Percentiles rank a stretch among this genome's conserved stretches.
These are phyloP conservation scores for Termitomyces sp. DNA, from an alignment of 768 basidiomycete genomes.

Conservation along the genomic window DNA sequence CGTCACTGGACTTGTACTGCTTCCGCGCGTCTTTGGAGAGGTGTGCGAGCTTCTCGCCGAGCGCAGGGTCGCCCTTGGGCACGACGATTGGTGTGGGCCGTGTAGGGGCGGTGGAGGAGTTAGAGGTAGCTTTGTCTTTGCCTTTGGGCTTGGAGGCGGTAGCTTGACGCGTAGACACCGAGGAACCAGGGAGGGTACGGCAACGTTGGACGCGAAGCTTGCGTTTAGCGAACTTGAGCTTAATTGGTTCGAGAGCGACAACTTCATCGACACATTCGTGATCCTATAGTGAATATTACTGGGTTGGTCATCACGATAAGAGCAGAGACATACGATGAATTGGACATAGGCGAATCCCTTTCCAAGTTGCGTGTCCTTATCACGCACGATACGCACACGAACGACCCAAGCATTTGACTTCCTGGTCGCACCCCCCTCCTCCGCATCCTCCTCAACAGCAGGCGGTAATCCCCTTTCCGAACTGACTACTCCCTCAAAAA, in stretches of 20 bases:
- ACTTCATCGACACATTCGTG: constrained; percentile 91
- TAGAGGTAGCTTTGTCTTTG: constrained; percentile 14
- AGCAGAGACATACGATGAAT: constrained; percentile 58
- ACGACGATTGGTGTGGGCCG: constrained; percentile 26
- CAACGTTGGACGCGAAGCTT: constrained; percentile 89
- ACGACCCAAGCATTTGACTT: constrained; percentile 64
- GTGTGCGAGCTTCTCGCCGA: constrained; percentile 75
- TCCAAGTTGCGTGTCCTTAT: constrained; percentile 88
- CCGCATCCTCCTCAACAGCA: constrained; percentile 19
- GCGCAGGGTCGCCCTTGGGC: constrained; percentile 78
- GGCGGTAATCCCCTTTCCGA: constrained; percentile 65
- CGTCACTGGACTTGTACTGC: constrained; percentile 71
- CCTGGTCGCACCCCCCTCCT: constrained; percentile 24
- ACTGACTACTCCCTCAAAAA: constrained; percentile 77
- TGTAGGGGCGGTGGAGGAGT: constrained; percentile 6
- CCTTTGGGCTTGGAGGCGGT: constrained; percentile 19
- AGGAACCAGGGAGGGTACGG: constrained; percentile 60
- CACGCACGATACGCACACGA: constrained; percentile 84
- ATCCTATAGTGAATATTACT: constrained; percentile 50
- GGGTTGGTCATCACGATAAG: background rate
- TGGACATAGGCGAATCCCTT: constrained; percentile 96
- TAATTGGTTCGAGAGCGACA: constrained; percentile 70
- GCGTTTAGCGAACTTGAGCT: constrained; percentile 90
- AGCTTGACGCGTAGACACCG: constrained; percentile 21
- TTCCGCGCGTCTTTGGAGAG: constrained; percentile 87